Base-by-base conservation (phyloP, 768 basidiomycete species). In the Wakefieldia striispora region DNA sequence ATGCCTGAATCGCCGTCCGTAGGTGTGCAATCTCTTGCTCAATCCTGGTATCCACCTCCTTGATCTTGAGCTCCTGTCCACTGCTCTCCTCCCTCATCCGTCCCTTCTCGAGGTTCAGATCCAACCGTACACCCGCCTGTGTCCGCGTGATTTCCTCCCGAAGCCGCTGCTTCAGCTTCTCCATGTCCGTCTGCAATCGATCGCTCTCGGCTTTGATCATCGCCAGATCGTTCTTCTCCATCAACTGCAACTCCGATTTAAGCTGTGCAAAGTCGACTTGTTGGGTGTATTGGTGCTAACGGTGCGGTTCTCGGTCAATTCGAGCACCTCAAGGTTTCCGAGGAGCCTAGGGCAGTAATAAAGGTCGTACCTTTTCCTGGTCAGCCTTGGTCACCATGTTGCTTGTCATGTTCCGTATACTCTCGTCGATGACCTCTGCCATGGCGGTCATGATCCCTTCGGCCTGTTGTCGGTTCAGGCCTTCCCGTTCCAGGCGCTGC, bases 371-470 rank as follows among this genome's bases (percentile, higher is more conserved):
- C 83, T 97, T 97, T 71, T 97, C 95, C 65, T 97, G 93, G 57
- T 97, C 92, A 0, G 91, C 85, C 68, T 92, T 93, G 6, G 91
- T 93, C 51, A 98, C 95, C 86, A 98, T 89, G 60, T 92, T 93
- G 58, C 83, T 85, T 34, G 91, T 91, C 92, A 99, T 94, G 63
- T 94, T 95, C 53, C 87, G 80, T 35, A 97, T 86, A 64, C 91
- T 94, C 75, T 99, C 97, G 68, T 97, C 92, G 34, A 99, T 93
- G 53, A 98, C 95, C 60, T 94, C 92, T 12, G 93, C 91, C 81
- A 99, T 89, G 8, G 95, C 91, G 40, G 85, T 79, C 94, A 98
- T 97, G 64, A 99, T 89, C 3, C 97, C 95, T 66, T 97, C 93
- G 0, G 95, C 94, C 70, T 97, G 95, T 19, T 83, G 83, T 16